These are phyloP conservation scores for Pseudogymnoascus sp. DNA, from an alignment of 2,329 filamentous ascomycete genomes.

Conservation along the genomic window DNA sequence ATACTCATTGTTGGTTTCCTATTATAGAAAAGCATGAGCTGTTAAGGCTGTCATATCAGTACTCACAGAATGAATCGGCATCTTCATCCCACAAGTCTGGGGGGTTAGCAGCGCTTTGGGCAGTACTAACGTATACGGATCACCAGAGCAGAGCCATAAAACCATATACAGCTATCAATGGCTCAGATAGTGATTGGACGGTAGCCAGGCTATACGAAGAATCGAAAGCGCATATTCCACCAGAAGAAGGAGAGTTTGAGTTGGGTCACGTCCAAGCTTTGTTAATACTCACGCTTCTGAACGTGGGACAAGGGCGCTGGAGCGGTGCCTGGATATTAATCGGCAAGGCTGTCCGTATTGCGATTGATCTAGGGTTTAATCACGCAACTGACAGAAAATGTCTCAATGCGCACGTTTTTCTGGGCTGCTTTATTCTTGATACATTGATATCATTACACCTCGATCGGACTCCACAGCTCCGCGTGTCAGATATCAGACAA, in stretches of 20 bases:
- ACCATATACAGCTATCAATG: conserved; percentile 14
- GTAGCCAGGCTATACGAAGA: conserved; percentile 40
- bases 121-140: conserved; percentile 48
- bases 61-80: conserved; percentile 19
- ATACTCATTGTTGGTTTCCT: conserved; percentile 69
- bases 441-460: conserved; percentile 46
- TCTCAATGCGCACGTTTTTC: conserved; percentile 36
- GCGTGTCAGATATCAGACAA: conserved; percentile 36
- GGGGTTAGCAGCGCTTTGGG: conserved; percentile 52
- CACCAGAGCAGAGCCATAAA: conserved; percentile 39
- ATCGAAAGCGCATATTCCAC: conserved; percentile 41
- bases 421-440: conserved; percentile 57
- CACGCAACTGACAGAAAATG: conserved; percentile 23
- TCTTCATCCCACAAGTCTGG: conserved; percentile 21
- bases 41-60: conserved; percentile 26
- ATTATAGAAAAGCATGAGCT: conserved; percentile 55
- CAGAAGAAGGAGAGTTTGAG: conserved; percentile 40
- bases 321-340: conserved; percentile 55
- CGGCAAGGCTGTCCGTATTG: conserved; percentile 52
- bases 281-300: conserved; percentile 52
- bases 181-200: conserved; percentile 19
- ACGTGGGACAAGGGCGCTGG: conserved; percentile 50
- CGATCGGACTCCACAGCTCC: conserved; percentile 42
- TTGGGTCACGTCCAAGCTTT: conserved; percentile 47
- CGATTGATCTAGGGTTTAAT: conserved; percentile 36